These are phyloP conservation scores for Chimonanthus praecox DNA, from an alignment of 164 flowering plant genomes.

Conservation along the genomic window DNA sequence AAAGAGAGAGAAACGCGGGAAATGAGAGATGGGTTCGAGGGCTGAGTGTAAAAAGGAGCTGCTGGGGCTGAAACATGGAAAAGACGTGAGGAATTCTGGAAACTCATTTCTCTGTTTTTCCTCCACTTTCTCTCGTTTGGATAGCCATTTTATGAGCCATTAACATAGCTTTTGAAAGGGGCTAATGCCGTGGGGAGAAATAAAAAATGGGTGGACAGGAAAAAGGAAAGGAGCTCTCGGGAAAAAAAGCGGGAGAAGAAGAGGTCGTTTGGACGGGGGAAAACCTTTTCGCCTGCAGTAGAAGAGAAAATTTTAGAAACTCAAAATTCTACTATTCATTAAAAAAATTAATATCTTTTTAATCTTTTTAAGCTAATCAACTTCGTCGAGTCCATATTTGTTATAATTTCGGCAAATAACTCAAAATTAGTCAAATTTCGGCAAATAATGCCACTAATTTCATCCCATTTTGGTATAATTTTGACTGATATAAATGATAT, in stretches of 20 bases:
- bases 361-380: too few relatives aligned
- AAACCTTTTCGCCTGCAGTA: too few relatives aligned
- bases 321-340: too few relatives aligned
- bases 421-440: too few relatives aligned
- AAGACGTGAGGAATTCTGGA: not conserved
- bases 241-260: not conserved
- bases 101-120: not conserved
- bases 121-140: not conserved
- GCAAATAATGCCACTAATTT: too few relatives aligned
- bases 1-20: not conserved
- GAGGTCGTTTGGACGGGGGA: not conserved
- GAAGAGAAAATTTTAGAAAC: too few relatives aligned
- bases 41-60: not conserved
- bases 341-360: too few relatives aligned
- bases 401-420: too few relatives aligned
- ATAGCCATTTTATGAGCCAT: not conserved
- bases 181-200: not conserved
- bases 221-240: not conserved
- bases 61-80: not conserved
- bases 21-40: not conserved
- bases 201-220: slow-evolving; percentile 10
- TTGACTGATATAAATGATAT: too few relatives aligned
- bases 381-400: too few relatives aligned
- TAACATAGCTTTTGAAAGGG: not conserved
- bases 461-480: too few relatives aligned